phyloP scores from a whole-genome alignment of 768 basidiomycete species.

The Xerocomus spinulosus region DNA sequence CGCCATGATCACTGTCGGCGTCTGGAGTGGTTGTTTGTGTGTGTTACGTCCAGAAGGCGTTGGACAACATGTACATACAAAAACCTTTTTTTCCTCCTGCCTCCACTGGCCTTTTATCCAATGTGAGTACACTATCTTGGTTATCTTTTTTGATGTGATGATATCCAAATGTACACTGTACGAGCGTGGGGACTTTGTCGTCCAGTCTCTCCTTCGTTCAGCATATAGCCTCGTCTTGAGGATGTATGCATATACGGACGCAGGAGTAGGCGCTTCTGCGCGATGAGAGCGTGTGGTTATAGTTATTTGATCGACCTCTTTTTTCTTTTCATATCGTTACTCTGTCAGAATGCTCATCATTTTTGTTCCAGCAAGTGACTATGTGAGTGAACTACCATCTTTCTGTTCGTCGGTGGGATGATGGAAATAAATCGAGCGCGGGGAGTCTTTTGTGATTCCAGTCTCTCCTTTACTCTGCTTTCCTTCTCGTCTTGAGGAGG shows the following conservation, averaged over 20 bases:
- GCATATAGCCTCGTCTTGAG: conserved; percentile 33
- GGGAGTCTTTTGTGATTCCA: conserved; percentile 21
- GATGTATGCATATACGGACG: conserved; percentile 32
- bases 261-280: conserved; percentile 33
- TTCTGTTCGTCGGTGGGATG: conserved; percentile 25
- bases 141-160: conserved; percentile 20
- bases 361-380: background rate
- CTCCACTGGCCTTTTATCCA: background rate
- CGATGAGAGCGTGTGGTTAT: conserved; percentile 33
- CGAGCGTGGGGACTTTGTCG: conserved; percentile 29
- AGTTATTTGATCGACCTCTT: conserved; percentile 30
- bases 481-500: conserved; percentile 25
- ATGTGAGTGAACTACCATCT: background rate
- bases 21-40: conserved; percentile 24
- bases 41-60: conserved; percentile 20
- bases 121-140: conserved; percentile 12
- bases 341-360: conserved; percentile 4
- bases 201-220: conserved; percentile 35
- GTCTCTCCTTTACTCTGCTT: conserved; percentile 21
- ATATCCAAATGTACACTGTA: conserved; percentile 26
- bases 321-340: background rate
- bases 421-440: conserved; percentile 20
- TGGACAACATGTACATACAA: conserved; percentile 25
- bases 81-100: background rate
- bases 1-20: conserved; percentile 2